phyloP scores from a whole-genome alignment of 495 filamentous ascomycete genomes.

The Penicillium coprophilum region DNA sequence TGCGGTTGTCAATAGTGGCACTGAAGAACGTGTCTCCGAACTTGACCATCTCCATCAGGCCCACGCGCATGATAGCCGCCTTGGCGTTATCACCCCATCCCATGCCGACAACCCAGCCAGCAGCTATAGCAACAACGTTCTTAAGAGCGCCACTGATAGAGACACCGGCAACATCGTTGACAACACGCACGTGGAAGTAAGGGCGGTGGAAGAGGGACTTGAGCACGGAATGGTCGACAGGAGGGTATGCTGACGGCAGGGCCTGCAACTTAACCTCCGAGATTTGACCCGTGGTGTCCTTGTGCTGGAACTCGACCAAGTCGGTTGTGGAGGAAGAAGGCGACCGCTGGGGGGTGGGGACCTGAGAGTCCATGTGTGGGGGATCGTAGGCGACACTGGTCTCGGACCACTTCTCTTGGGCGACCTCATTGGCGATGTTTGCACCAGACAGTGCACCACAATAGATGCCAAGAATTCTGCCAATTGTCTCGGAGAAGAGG shows the following conservation, averaged over 20 bases:
- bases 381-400: conserved; percentile 97
- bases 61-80: conserved; percentile 93
- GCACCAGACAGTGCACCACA: conserved; percentile 94
- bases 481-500: conserved; percentile 94
- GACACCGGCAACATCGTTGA: conserved; percentile 90
- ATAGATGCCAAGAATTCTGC: conserved; percentile 87
- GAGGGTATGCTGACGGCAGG: conserved; percentile 75
- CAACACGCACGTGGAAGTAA: conserved; percentile 94
- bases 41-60: conserved; percentile 89
- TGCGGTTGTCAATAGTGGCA: conserved; percentile 70
- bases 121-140: conserved; percentile 93
- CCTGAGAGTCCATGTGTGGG: conserved; percentile 74
- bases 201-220: conserved; percentile 89
- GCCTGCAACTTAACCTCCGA: conserved; percentile 66
- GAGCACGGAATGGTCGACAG: conserved; percentile 75
- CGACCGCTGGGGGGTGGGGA: conserved; percentile 61
- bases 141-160: conserved; percentile 95
- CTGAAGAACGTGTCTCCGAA: conserved; percentile 93
- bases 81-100: conserved; percentile 99
- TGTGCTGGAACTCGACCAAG: conserved; percentile 62
- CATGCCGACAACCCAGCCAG: conserved; percentile 91
- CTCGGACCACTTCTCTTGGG: conserved; percentile 92
- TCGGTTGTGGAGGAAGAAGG: conserved; percentile 57
- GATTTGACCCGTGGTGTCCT: conserved; percentile 59
- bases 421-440: conserved; percentile 96